These are phyloP conservation scores for Vitis cinerea DNA, from an alignment of 164 flowering plant genomes.

Conservation along the genomic window DNA sequence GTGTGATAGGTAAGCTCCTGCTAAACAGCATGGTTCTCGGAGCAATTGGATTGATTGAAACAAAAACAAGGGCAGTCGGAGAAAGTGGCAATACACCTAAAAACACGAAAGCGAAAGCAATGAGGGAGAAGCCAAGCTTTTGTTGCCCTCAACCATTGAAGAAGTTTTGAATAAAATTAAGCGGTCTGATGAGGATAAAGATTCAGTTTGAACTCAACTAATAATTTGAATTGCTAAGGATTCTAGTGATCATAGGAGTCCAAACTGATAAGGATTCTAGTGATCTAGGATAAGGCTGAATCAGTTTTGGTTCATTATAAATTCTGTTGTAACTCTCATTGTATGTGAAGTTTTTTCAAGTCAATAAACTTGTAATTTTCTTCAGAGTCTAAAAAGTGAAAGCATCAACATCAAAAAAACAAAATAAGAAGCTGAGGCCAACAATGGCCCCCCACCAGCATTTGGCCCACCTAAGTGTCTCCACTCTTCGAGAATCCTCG, in stretches of 20 bases:
- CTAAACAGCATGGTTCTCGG: neutral
- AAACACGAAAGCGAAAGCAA: neutral
- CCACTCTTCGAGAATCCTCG: neutral
- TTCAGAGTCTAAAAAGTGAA: too few species aligned
- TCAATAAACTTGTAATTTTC: too few species aligned
- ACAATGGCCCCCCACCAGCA: neutral
- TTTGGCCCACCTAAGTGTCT: neutral
- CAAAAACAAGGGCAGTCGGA: neutral
- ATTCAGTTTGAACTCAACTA: too few species aligned
- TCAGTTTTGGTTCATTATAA: too few species aligned
- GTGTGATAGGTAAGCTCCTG: neutral
- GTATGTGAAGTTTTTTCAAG: too few species aligned
- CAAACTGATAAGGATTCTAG: too few species aligned
- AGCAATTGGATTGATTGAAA: neutral
- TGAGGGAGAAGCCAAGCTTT: neutral
- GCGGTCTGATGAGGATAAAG: neutral
- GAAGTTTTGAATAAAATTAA: neutral
- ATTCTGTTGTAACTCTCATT: too few species aligned
- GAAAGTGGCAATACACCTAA: too few species aligned
- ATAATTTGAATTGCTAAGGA: too few species aligned
- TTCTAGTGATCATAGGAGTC: too few species aligned
- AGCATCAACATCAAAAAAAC: too few species aligned
- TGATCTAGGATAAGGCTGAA: too few species aligned
- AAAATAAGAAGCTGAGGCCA: neutral
- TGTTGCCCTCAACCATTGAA: neutral